Base-by-base conservation (phyloP, 495 filamentous ascomycete species). In the Xylaria telfairii region DNA sequence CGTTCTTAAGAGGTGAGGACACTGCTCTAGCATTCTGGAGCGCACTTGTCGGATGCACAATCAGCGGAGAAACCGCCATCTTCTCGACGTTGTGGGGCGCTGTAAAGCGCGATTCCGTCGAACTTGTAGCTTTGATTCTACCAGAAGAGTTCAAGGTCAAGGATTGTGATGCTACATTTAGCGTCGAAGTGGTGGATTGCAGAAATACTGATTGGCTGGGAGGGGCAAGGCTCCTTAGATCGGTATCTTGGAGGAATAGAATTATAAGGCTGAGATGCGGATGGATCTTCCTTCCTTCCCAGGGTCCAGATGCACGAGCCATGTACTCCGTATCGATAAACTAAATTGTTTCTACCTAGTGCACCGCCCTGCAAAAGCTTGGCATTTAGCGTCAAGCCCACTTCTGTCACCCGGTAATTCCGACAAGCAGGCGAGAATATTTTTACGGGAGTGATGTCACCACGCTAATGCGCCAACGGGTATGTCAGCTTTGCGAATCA, bases 1-100 rank as follows among this genome's bases (percentile, higher is more conserved):
- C 66, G 47, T 73, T 76, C 68, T 80, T 80, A 30, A 80, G 73
- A 3, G 78, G 78, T 17, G 78, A 80, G 19, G 74, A 74, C 32
- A 69, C 69, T 3, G 78, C 51, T 56, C 70, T 60, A 41, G 68
- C 61, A 47, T 71, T 76, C 57, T 72, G 75, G 15, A 72, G 64
- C 24, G 70, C 72, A 67, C 69, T 70, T 8, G 75, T 65, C 19
- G 78, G 72, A 70, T 75, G 73, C 53, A 70, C 47, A 7, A 80
- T 56, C 24, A 81, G 17, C 61, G 79, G 79, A 49, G 79, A 81
- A 5, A 80, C 76, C 53, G 79, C 76, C 79, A 81, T 81, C 12
- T 69, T 62, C 57, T 24, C 41, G 0, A 34, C 26, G 19, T 41
- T 53, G 49, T 21, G 17, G 7, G 4, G 26, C 61, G 21, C 24